These are phyloP conservation scores for Inga oerstediana DNA, from an alignment of 306 rosid species.

Conservation along the genomic window DNA sequence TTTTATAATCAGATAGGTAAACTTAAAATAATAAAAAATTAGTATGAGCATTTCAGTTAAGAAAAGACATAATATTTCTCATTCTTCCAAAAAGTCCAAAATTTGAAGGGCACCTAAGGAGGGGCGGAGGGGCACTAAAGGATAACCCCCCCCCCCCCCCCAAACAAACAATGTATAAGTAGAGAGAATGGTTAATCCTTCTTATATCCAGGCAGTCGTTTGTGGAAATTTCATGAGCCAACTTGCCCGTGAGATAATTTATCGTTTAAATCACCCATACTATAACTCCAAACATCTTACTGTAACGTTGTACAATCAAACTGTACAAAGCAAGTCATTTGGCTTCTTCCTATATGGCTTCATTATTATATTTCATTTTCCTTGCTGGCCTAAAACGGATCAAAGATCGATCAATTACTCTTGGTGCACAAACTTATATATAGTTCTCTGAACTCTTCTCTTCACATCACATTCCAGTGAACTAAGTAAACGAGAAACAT, in stretches of 20 bases:
- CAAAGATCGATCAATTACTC: not conserved
- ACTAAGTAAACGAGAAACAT: not conserved
- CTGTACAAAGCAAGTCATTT: constrained; percentile 31
- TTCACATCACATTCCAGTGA: not conserved
- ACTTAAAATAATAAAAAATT: too few relatives aligned
- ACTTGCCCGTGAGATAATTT: not conserved
- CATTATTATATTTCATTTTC: not conserved
- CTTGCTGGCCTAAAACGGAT: constrained; percentile 1
- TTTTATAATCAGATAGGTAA: too few relatives aligned
- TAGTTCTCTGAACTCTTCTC: not conserved
- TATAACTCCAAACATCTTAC: not conserved
- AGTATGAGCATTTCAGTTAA: too few relatives aligned
- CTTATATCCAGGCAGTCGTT: not conserved
- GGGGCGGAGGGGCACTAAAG: too few relatives aligned
- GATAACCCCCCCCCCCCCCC: rapidly evolving
- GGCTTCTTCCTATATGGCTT: constrained; percentile 18
- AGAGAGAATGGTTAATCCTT: too few relatives aligned
- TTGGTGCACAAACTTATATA: not conserved
- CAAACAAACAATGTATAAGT: too few relatives aligned
- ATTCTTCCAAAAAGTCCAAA: too few relatives aligned
- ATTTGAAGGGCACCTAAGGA: too few relatives aligned
- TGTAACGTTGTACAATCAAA: not conserved
- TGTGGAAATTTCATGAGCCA: not conserved
- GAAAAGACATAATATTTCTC: too few relatives aligned
- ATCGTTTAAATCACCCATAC: constrained; percentile 17